Base-by-base conservation (phyloP, 2,329 filamentous ascomycete species). In the Raffaelea arxii region DNA sequence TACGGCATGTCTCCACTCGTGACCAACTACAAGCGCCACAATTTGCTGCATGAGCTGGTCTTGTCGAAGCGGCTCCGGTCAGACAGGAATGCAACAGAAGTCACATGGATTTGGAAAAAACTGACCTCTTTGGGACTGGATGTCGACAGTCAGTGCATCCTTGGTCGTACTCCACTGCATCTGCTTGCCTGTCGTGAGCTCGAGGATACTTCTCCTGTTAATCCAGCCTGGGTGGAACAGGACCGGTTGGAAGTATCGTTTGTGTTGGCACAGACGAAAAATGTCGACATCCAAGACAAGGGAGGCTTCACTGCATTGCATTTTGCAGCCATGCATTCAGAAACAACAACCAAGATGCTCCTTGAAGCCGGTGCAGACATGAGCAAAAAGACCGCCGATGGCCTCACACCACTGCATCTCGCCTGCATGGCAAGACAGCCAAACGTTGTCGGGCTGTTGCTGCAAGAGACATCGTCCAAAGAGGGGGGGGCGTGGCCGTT, bases 361-460 rank as follows among this genome's bases (percentile, higher is more conserved):
- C 16, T 36, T n/a, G 32, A 12, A 6, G 6, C 32, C 14, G 32
- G 68, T 4, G 66, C 66, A 0, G 56, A 70, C 55, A 54, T 62
- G 1, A 49, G 43, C 1, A 49, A 53, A 2, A 22, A 42, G 1
- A 67, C 65, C 0, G 12, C 57, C 4, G 58, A 66, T 6, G 62
- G 62, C 0, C 52, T 63, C 39, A 69, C 60, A 4, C 54, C 62
- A 5, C 56, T 73, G 4, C 68, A 72, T 41, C 44, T 72, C 18
- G 65, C 67, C 2, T 57, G 63, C 4, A 57, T 59, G 12, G 49
- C 53, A 4, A 52, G 62, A 22, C 51, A 63, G 32, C 53, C 51
- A 37, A 67, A 69, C 21, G 55, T 59, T 2, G 51, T 69, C 1
- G 63, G 62, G 0, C 14, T 64, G 4, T 27, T 65, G 1, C 23